Conservation (phyloP, 768 basidiomycete genomes). For the Rubroboletus satanas region DNA sequence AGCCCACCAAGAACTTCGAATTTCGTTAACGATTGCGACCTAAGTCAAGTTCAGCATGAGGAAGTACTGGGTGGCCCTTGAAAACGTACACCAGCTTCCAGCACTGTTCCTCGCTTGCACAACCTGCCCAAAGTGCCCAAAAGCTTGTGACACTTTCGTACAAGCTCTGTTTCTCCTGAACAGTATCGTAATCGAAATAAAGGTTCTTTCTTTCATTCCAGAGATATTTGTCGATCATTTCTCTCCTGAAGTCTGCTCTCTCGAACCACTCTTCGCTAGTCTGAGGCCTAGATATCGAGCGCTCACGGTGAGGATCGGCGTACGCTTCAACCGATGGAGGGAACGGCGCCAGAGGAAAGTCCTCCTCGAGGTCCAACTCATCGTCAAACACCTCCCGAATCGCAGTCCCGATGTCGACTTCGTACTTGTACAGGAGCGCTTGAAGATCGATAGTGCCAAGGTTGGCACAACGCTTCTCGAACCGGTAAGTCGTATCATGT, state of each 20-base stretch:
- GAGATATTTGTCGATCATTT: constrained; percentile 86
- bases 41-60: constrained; percentile 32
- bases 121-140: constrained; percentile 97
- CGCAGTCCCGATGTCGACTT: constrained; percentile 96
- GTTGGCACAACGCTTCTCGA: constrained; percentile 97
- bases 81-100: constrained; percentile 84
- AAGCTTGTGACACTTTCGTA: constrained; percentile 97
- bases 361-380: constrained; percentile 86
- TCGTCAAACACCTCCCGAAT: constrained; percentile 95
- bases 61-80: neutral
- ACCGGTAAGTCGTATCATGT: constrained; percentile 94
- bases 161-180: constrained; percentile 82
- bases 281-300: constrained; percentile 59
- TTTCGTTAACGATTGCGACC: constrained; percentile 83
- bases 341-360: constrained; percentile 89
- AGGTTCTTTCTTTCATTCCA: constrained; percentile 96
- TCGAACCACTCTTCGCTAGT: constrained; percentile 90
- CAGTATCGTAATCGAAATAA: constrained; percentile 97
- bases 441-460: constrained; percentile 96
- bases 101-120: constrained; percentile 93
- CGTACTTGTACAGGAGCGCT: constrained; percentile 96
- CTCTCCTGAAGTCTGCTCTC: constrained; percentile 77
- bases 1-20: constrained; percentile 95
- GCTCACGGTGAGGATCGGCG: constrained; percentile 55
- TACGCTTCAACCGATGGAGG: constrained; percentile 76